Conservation (phyloP, 2,329 filamentous ascomycete genomes). For the Exophiala alcalophila region DNA sequence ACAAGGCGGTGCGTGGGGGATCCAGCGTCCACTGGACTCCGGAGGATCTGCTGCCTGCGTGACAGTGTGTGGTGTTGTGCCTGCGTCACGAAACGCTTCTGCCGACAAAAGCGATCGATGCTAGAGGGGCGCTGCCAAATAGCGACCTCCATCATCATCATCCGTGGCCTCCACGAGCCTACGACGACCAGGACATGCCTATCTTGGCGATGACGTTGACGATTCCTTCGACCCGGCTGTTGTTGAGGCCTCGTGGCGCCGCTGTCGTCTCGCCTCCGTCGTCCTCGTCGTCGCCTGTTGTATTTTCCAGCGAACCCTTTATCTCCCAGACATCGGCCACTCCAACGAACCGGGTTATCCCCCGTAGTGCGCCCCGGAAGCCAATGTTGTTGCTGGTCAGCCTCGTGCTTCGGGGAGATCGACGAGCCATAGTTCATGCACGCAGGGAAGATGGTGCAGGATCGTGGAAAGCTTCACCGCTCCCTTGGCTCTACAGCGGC, state of each 20-base stretch:
- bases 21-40: conserved; percentile 18
- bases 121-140: no score
- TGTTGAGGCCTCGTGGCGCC: background rate
- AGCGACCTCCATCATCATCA: no score
- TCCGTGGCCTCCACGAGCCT: no score
- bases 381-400: background rate
- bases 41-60: conserved; percentile 15
- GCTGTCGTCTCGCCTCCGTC: background rate
- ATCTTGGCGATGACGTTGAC: conserved; percentile 21
- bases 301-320: no score
- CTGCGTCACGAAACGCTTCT: background rate
- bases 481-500: conserved; percentile 1
- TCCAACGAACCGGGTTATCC: no score
- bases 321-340: no score
- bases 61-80: conserved; percentile 3
- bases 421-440: conserved; percentile 17
- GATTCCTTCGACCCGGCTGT: background rate
- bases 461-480: conserved; percentile 16
- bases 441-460: background rate
- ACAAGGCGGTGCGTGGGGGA: conserved; percentile 19
- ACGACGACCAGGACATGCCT: background rate
- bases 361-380: no score
- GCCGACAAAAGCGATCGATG: no score
- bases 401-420: conserved; percentile 10
- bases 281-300: background rate